Base-by-base conservation (phyloP, 148 eudicot genomes). In the Talinum fruticosum region DNA sequence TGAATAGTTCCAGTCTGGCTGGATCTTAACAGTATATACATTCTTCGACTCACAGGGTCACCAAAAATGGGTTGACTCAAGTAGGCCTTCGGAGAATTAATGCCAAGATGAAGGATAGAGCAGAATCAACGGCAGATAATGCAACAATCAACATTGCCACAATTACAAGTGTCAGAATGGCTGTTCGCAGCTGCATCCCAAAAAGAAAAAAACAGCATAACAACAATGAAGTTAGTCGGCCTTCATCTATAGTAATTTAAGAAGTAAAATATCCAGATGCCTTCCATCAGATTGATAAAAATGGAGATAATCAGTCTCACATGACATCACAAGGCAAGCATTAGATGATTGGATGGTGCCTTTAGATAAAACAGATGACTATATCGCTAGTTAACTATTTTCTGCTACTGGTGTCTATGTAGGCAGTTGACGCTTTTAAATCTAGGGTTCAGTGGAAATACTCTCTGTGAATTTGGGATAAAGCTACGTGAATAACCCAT, bases 61-160 rank as follows among this genome's bases (percentile, higher is more conserved):
- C n/a, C 10, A 12, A n/a, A 69, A 35, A 59, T 10, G 10, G 45
- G 29, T 21, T n/a, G 47, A 49, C 35, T 78, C 66, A 82, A 30
- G 81, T 78, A 66, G 84, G 75, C 82, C 79, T 90, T 77, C 90
- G 82, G 57, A 90, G 80, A 70, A 88, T 54, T 34, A 85, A 62
- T 53, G 92, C 86, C 82, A 92, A 73, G 26, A 92, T 51, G 70
- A 79, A 94, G 80, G 86, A 79, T 49, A 94, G 90, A 75, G 88
- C 82, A 32, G 96, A 87, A 80, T 92, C 97, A 79, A 92, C 86
- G 1, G 98, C 87, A 2, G 97, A 85, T 36, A 94, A 84, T 53
- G 95, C 89, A 69, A 94, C 90, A 44, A 92, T 90, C 24, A 92
- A 91, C 78, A 88, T 64, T 8, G 89, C 93, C 57, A 94, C 92